Evolutionary conservation across 805 yeast genomes (phyloP), one percentile per base, ranked within the genome.

Genomic region (Ascoidea rubescens): DNA sequence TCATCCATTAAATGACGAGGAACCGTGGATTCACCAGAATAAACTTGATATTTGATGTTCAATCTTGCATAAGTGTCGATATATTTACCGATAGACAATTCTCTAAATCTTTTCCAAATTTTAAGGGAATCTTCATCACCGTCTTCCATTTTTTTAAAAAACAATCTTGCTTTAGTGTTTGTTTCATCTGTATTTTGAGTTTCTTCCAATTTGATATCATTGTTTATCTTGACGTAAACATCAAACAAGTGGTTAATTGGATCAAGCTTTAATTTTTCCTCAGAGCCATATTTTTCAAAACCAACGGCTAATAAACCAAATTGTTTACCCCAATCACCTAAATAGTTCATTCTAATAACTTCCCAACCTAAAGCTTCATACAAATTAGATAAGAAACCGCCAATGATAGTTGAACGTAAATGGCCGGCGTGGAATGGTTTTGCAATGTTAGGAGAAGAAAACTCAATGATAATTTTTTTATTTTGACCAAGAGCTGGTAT

Each of bases 351-450:
- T 71, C 97, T 80, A 59, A 77, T 70, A 48, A 93, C 99, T n/a
- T 87, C 78, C 87, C 91, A 93, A 48, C 98, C 99, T 53, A 83
- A 73, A 59, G 79, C 82, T 70, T 89, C 96, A 65, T 93, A 87
- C 66, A 93, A 74, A 69, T 90, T 91, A 46, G 96, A 71, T 49
- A 93, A 67, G 72, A 89, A 93, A 14, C 98, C 98, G 60, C 99
- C 99, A 65, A 93, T 93, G 64, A 93, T 93, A 48, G 99, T 93
- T 37, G 96, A 86, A 70, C 99, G 84, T 68, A 93, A 79, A 68
- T 93, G 99, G 55, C 99, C 99, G 52, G 99, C 99, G 66, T 93
- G 99, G 84, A 93, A 93, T 10, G 99, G 99, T 71, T 93, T 93
- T 58, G 99, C 99, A 63, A 93, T 91, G 69, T 93, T 93, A 58